phyloP scores from a whole-genome alignment of 495 filamentous ascomycete species.

The Penicillium soppii region DNA sequence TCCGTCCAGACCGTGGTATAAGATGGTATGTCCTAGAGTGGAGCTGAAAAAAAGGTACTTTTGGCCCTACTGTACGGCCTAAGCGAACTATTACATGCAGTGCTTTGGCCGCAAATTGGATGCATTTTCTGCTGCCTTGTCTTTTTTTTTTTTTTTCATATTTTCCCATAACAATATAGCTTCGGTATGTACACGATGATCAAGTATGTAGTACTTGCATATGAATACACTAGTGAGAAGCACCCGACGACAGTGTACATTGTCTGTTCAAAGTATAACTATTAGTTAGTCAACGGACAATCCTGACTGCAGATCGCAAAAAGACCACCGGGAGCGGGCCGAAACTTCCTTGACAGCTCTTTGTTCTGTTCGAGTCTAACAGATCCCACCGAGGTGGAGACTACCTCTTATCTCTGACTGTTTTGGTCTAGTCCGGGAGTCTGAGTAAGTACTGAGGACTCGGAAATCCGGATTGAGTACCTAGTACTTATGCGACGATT shows the following conservation, averaged over 20 bases:
- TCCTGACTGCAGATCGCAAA: slow-evolving; percentile 3
- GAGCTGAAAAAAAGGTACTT: slow-evolving; percentile 24
- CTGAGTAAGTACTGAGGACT: no score
- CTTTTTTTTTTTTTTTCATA: not conserved
- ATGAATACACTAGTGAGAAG: no score
- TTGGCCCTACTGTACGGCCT: slow-evolving; percentile 26
- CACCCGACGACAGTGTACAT: no score
- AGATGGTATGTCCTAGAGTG: slow-evolving; percentile 1
- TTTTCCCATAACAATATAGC: no score
- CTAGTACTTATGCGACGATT: no score
- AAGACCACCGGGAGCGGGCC: slow-evolving; percentile 26
- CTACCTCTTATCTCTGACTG: not conserved
- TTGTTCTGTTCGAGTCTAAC: slow-evolving; percentile 6
- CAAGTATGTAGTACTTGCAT: no score
- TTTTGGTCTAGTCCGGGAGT: not conserved
- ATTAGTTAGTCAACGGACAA: no score
- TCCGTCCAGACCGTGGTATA: no score
- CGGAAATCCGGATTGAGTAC: no score
- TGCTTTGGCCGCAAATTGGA: slow-evolving; percentile 33
- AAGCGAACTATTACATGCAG: slow-evolving; percentile 35
- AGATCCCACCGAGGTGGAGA: not conserved
- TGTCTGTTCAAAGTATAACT: no score
- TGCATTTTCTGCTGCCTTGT: slow-evolving; percentile 33
- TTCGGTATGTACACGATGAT: no score
- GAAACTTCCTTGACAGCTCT: slow-evolving; percentile 28